A percentile compares a stretch with the other conserved stretches of the same genome.
These are phyloP conservation scores for Cenchrus purpureus DNA, from an alignment of 176 grass and related monocot species.

Conservation along the genomic window DNA sequence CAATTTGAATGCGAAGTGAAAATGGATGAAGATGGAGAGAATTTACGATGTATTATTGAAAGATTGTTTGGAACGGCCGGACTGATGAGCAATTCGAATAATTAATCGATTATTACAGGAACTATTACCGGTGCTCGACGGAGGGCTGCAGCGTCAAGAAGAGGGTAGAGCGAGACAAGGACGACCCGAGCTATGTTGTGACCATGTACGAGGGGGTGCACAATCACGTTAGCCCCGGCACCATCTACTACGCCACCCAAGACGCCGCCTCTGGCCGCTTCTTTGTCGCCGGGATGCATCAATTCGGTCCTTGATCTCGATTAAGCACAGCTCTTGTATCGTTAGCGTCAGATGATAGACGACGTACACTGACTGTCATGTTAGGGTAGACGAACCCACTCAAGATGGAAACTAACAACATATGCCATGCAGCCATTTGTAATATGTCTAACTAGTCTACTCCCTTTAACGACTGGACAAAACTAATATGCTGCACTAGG, in stretches of 20 bases:
- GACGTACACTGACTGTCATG: not conserved
- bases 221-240: constrained; percentile 69
- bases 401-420: not conserved
- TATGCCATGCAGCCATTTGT: no score
- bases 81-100: not conserved
- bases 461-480: no score
- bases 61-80: not conserved
- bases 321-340: not conserved
- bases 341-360: not conserved
- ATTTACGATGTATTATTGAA: not conserved
- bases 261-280: constrained; percentile 72
- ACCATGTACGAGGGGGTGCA: constrained; percentile 90
- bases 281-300: constrained; percentile 70
- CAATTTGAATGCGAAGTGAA: not conserved
- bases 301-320: constrained; percentile 1
- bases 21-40: not conserved
- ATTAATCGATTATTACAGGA: constrained; percentile 40
- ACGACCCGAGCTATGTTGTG: constrained; percentile 76
- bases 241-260: constrained; percentile 71
- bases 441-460: not conserved
- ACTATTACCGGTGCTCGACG: constrained; percentile 93
- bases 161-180: constrained; percentile 80
- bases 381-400: not conserved
- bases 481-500: no score
- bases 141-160: constrained; percentile 95